Evolutionary conservation across 1,284 basidiomycete species (phyloP), one percentile per base, ranked within the genome.

Genomic region (Ganoderma leucocontextum): DNA sequence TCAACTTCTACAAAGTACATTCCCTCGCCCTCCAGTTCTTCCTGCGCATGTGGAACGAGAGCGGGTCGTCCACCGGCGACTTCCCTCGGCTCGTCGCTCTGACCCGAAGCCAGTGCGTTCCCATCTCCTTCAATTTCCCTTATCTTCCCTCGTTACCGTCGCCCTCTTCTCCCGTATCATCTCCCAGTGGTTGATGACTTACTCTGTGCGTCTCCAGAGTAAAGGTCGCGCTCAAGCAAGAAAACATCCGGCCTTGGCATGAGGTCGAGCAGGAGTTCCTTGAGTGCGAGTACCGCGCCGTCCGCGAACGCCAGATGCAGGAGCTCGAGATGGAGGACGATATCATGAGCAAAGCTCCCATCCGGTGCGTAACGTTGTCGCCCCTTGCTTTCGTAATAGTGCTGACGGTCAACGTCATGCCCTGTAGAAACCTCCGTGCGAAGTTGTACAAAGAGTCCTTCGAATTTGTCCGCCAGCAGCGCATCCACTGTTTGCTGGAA

Each of bases 1-100:
- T 98, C 69, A 94, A 95, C 74, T 95, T 97, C 77, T 87, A 88
- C 73, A 90, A 89, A 68, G 91, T 97, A 12, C 97, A 99, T 80
- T 84, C 87, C 7, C 83, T 97, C 4, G 93, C 94, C 1, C 89
- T 94, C 36, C 90, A 90, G 66, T 98, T 98, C 84, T 98, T 98
- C 83, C 82, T 96, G 36, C 89, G 95, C 70, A 97, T 99, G 92
- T 99, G 96, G 96, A 90, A 88, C 75, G 96, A 98, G 80, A 95
- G 94, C 72, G 93, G 93, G 42, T 95, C 97, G 0, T 91, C 92
- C 10, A 79, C 80, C 9, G 89, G 85, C 38, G 95, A 98, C 78
- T 97, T 98, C 76, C 84, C 87, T 44, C 90, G 96, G 17, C 90
- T 98, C 10, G 88, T 90, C 60, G 93, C 92, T 17, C 82, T 98